Evolutionary conservation across 1,284 basidiomycete species (phyloP).

Genomic region (Moesziomyces antarcticus): DNA sequence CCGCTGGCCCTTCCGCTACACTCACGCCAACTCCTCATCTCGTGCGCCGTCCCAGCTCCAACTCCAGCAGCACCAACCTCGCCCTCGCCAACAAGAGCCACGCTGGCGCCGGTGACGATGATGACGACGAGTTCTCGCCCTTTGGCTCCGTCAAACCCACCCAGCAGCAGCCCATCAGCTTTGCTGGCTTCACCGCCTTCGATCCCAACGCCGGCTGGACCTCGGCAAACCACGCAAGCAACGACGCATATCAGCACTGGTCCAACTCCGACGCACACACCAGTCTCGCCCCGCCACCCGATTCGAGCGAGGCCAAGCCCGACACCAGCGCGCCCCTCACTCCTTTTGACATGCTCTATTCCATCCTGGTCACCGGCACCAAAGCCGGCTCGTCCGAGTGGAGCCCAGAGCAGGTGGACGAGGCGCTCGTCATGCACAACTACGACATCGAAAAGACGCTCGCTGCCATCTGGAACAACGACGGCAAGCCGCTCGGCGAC

Average conservation of each 20-base stretch:
- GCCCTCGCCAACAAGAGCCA: conserved; percentile 55
- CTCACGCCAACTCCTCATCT: conserved; percentile 38
- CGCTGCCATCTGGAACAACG: conserved; percentile 83
- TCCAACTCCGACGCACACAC: background rate
- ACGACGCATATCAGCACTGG: conserved; percentile 13
- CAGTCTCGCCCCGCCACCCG: conserved; percentile 5
- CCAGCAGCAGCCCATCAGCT: conserved; percentile 34
- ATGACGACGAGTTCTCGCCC: conserved; percentile 73
- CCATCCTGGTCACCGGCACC: conserved; percentile 76
- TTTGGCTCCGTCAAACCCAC: conserved; percentile 66
- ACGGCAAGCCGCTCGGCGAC: conserved; percentile 49
- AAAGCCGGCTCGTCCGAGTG: conserved; percentile 52
- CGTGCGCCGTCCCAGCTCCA: conserved; percentile 41
- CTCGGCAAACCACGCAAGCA: conserved; percentile 11
- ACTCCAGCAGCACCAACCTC: conserved; percentile 46
- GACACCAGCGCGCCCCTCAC: conserved; percentile 81
- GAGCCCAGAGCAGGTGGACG: conserved; percentile 89
- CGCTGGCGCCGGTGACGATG: conserved; percentile 68
- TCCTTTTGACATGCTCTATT: conserved; percentile 92
- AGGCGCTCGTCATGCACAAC: conserved; percentile 84
- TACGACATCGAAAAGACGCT: conserved; percentile 96
- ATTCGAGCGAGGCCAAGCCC: conserved; percentile 54
- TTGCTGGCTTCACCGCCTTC: conserved; percentile 26
- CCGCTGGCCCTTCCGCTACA: conserved; percentile 9
- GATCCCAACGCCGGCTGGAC: conserved; percentile 39